Conservation (phyloP, 1,284 basidiomycete species). For the Stygiomarasmius scandens region DNA sequence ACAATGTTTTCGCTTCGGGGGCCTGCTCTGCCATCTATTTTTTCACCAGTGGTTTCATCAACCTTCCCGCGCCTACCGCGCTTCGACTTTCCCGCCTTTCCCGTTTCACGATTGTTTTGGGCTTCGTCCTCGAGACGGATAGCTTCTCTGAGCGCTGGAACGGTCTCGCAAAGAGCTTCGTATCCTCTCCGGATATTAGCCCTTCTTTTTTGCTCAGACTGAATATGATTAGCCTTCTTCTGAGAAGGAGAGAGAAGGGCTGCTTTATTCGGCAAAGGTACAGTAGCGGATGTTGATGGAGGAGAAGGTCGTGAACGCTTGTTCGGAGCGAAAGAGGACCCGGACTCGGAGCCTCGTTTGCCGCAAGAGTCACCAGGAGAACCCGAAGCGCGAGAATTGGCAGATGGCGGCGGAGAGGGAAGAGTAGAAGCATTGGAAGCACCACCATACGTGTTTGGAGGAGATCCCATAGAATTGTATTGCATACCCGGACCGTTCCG, state of each 20-base stretch:
- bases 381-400: slow-evolving; percentile 11
- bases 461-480: slow-evolving; percentile 12
- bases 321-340: slow-evolving; percentile 11
- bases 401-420: slow-evolving; percentile 16
- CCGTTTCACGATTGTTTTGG: slow-evolving; percentile 6
- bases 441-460: slow-evolving; percentile 13
- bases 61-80: slow-evolving; percentile 32
- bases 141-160: slow-evolving; percentile 79
- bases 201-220: slow-evolving; percentile 88
- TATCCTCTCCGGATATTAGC: slow-evolving; percentile 89
- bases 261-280: slow-evolving; percentile 38
- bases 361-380: slow-evolving; percentile 1
- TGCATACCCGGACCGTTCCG: slow-evolving; percentile 10
- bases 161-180: slow-evolving; percentile 79
- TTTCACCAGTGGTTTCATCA: slow-evolving; percentile 52
- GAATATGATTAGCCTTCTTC: slow-evolving; percentile 93
- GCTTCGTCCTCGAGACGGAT: slow-evolving; percentile 66
- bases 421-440: slow-evolving; percentile 8
- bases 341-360: slow-evolving; percentile 14
- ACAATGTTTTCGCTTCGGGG: slow-evolving; percentile 87
- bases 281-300: slow-evolving; percentile 18
- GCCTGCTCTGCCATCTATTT: slow-evolving; percentile 77
- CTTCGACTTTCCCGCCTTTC: slow-evolving; percentile 35
- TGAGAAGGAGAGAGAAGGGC: slow-evolving; percentile 74
- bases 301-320: slow-evolving; percentile 27